phyloP scores from a whole-genome alignment of 176 grass and related monocot genomes.

The Oryza rufipogon region DNA sequence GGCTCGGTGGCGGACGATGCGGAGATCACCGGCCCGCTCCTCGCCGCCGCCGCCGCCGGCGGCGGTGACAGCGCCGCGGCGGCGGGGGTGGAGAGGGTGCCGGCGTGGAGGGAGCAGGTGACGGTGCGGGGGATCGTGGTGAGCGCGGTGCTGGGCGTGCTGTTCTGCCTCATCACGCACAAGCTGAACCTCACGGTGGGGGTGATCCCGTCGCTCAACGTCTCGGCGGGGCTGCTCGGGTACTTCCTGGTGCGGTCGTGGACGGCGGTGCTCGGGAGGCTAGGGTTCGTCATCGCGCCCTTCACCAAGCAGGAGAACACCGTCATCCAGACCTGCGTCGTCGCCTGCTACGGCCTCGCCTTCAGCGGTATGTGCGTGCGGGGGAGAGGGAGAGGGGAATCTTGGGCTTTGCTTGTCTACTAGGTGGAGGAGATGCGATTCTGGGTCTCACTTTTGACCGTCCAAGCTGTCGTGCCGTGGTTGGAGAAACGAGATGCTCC shows the following conservation, averaged over 20 bases:
- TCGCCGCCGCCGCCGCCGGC: constrained; percentile 30
- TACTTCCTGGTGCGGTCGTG: constrained; percentile 72
- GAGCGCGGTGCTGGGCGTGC: constrained; percentile 63
- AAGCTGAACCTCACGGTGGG: constrained; percentile 86
- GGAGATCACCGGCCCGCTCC: constrained; percentile 49
- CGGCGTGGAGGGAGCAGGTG: constrained; percentile 74
- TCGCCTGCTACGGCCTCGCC: constrained; percentile 81
- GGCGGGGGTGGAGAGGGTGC: constrained; percentile 41
- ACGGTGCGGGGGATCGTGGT: constrained; percentile 61
- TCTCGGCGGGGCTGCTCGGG: constrained; percentile 70
- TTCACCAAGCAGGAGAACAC: constrained; percentile 97
- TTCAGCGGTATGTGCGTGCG: constrained; percentile 58
- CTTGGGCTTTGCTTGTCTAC: constrained; percentile 2
- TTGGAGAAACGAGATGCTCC: not conserved
- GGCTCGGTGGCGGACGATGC: constrained; percentile 38
- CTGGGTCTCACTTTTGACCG: not conserved
- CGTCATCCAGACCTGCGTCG: constrained; percentile 87
- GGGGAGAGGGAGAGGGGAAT: not conserved
- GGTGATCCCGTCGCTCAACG: constrained; percentile 78
- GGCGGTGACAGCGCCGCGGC: not conserved
- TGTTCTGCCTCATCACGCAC: constrained; percentile 84
- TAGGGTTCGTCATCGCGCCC: constrained; percentile 58
- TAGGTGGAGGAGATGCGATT: constrained; percentile 31
- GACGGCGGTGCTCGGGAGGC: constrained; percentile 48
- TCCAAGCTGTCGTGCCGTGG: not conserved